Evolutionary conservation across 768 basidiomycete genomes (phyloP), one percentile per base, ranked within the genome.

Genomic region (Sporobolomyces roseus): DNA sequence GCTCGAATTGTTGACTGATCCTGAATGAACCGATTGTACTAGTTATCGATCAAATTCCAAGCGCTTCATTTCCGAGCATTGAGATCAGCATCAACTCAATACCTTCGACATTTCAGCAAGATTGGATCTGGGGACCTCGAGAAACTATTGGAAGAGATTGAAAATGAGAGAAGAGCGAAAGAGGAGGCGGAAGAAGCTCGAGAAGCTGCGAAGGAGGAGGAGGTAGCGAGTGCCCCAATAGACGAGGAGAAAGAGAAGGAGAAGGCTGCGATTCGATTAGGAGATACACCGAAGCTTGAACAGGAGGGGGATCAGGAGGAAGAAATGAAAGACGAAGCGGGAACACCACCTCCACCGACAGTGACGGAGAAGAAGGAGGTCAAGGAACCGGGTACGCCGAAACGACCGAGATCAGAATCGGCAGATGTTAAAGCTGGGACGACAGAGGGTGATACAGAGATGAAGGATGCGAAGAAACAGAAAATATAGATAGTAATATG

Each of bases 21-120:
- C n/a, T n/a, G n/a, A 29, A 32, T 0, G 32, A 21, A 7, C 38
- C 38, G 38, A 41, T 9, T 9, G 38, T 41, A 59, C n/a, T 36
- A 62, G 59, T 30, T 63, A 45, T 56, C 23, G 51, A 43, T 64
- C 30, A 53, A 41, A 14, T 38, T 55, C 10, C 84, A 86, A 68
- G 84, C 88, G 4, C 85, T 86, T 82, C 81, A 88, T 8, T 93
- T 91, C 90, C 82, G 91, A 23, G 88, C 87, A 12, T 82, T 92
- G 66, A 87, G 90, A 25, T 83, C 85, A 48, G 85, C 88, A 61
- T 87, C 90, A 43, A 86, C 89, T 72, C 83, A 83, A 66, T 80
- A 91, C 77, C 77, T 91, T 46, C 84, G 86, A 69, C 85, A 89
- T 73, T 91, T 92, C 71, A 84, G 25, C 13, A 87, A 85, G 80